These are phyloP conservation scores for Aureobasidium sp. DNA, from an alignment of 2,329 filamentous ascomycete genomes.

Conservation along the genomic window DNA sequence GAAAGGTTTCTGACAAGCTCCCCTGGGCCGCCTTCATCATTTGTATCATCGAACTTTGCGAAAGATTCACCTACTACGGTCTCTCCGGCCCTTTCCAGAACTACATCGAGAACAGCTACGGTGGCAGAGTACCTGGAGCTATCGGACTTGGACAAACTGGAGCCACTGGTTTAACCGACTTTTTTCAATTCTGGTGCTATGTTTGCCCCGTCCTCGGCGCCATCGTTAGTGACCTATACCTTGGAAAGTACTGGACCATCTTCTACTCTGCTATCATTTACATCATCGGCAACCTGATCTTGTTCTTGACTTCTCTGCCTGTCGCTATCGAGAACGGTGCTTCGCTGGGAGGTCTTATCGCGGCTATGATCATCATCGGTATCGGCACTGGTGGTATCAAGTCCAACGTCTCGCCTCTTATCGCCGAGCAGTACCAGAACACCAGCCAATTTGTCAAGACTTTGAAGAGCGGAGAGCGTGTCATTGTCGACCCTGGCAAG, in stretches of 20 bases:
- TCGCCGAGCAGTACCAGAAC: constrained; percentile 42
- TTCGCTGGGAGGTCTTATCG: constrained; percentile 56
- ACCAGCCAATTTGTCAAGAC: constrained; percentile 35
- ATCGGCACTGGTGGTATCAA: constrained; percentile 76
- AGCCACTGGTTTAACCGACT: constrained; percentile 40
- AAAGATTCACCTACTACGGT: constrained; percentile 41
- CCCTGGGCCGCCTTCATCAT: constrained; percentile 42
- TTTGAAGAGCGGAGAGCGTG: constrained; percentile 36
- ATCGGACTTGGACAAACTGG: constrained; percentile 36
- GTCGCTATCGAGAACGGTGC: constrained; percentile 52
- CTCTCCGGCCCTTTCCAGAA: constrained; percentile 44
- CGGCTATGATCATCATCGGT: constrained; percentile 62
- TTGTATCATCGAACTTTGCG: constrained; percentile 44
- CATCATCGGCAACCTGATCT: constrained; percentile 58
- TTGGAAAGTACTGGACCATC: constrained; percentile 64
- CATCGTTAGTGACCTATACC: constrained; percentile 57
- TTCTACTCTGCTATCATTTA: constrained; percentile 57
- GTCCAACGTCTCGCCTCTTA: constrained; percentile 57
- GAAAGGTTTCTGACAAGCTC: constrained; percentile 41
- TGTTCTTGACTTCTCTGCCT: constrained; percentile 60
- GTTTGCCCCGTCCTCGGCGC: constrained; percentile 41
- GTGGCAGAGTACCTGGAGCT: constrained; percentile 33
- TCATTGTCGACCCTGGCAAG: constrained; percentile 41
- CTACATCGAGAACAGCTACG: constrained; percentile 40
- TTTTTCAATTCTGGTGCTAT: constrained; percentile 45